Base-by-base conservation (phyloP, 768 basidiomycete species). In the Hortiboletus campestris region DNA sequence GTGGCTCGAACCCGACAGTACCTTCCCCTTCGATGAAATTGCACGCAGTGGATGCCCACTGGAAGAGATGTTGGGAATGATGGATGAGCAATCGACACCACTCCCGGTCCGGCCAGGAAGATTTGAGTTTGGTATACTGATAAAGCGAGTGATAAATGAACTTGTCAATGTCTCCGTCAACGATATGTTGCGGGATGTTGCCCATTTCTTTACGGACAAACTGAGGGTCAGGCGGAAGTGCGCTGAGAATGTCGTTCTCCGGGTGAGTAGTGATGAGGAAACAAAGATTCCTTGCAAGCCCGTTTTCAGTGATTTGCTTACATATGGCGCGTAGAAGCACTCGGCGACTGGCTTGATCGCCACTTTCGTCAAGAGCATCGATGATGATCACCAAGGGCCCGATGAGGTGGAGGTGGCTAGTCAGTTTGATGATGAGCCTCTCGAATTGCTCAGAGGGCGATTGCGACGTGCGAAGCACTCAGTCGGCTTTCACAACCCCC, bases 361-460 rank as follows among this genome's bases (percentile, higher is more conserved):
- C 58, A 32, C 65, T 63, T 29, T 63, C 58, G 20, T 69, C 64
- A 7, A 72, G 49, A 5, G 57, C 69, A 31, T 74, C 74, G 20
- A 50, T 34, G 10, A 50, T 20, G 16, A 50, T n/a, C 19, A 50
- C 20, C 6, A 50, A 36, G 2, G 49, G 38, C 10, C 48, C 48
- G 10, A 49, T 31, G 7, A 17, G 9, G 19, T 31, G 28, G 38
- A 49, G 38, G 38, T n/a, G n/a, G 13, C 20, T 12, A 16, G n/a
- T 40, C 6, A 22, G 22, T 6, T 19, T 22, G 12, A 42, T 42
- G 12, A 42, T 25, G 10, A 42, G 22, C 22, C 10, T 25, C 41
- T 32, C 11, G 31, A 70, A 57, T 35, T 70, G 69, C 19, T 34
- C 51, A 2, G n/a, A 46, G 16, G 53, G 42, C 14, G 49, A 20